Evolutionary conservation across 2,329 filamentous ascomycete species (phyloP), one percentile per base, ranked within the genome.

Genomic region (Aspergillus ochraceoroseus): DNA sequence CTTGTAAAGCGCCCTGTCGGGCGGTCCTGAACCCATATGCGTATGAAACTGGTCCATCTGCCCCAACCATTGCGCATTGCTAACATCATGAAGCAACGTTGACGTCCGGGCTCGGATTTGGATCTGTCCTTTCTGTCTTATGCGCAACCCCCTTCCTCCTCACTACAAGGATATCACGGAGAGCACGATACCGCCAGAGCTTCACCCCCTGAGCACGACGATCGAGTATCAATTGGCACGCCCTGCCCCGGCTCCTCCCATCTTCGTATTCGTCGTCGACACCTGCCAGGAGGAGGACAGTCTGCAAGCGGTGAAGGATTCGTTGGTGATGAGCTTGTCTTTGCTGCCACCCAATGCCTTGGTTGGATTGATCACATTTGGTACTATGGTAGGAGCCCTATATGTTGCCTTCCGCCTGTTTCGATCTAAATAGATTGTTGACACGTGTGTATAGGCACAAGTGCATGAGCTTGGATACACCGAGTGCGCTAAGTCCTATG

Each of bases 381-480:
- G 92, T 48, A 96, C 92, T 29, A 96, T 95, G 87, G 85, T 87
- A 74, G 43, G 70, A 27, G 11, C 7, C 17, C 17, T 12, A 28
- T 12, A 34, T 41, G 7, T 22, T 23, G 15, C n/a, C 17, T 17
- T 30, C 5, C 7, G 34, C 3, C 9, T 9, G 31, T 23, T 43
- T 48, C 29, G 43, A 15, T n/a, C 18, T 20, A 20, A 15, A 39
- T 46, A 14, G n/a, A 17, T 29, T 46, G 47, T 41, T 57, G 28
- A 51, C 32, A 14, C 9, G 2, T 32, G 17, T 9, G 31, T 42
- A 31, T 53, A 88, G 85, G 81, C 87, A 20, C 89, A 95, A 78
- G 87, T 98, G 12, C 92, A 98, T 63, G 92, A 98, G 68, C 87
- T 98, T 53, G 92, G 92, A 40, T 98, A 98, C 63, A 89, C 86